phyloP scores from a whole-genome alignment of 495 filamentous ascomycete genomes.

The Eremomyces bilateralis region DNA sequence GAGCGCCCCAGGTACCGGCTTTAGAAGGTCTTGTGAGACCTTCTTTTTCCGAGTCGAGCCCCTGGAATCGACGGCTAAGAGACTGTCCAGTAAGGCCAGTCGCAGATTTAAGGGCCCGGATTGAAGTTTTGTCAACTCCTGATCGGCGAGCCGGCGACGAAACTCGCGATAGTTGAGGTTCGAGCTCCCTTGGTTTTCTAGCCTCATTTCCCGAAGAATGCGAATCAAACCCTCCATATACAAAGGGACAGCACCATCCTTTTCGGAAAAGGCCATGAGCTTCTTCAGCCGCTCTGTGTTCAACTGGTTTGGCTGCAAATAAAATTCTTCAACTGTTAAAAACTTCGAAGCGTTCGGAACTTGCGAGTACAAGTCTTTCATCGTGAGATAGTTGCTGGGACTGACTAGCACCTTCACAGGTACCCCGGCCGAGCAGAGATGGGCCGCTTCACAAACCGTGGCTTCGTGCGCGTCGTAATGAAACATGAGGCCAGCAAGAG shows the following conservation, averaged over 20 bases:
- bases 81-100: not conserved
- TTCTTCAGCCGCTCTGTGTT: slow-evolving; percentile 42
- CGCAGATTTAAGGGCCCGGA: not conserved
- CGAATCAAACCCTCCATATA: slow-evolving; percentile 30
- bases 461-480: slow-evolving; percentile 38
- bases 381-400: slow-evolving; percentile 31
- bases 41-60: not conserved
- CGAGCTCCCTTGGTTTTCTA: no score
- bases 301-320: slow-evolving; percentile 34
- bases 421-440: slow-evolving; percentile 32
- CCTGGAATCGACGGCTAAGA: not conserved
- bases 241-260: slow-evolving; percentile 27
- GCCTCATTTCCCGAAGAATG: not conserved
- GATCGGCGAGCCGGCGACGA: slow-evolving; percentile 38
- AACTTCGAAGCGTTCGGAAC: slow-evolving; percentile 11
- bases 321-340: slow-evolving; percentile 26
- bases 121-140: slow-evolving; percentile 7
- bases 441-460: slow-evolving; percentile 44
- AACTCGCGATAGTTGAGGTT: no score
- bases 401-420: slow-evolving; percentile 41
- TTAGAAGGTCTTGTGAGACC: slow-evolving; percentile 11
- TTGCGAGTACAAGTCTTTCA: slow-evolving; percentile 21
- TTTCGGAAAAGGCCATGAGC: slow-evolving; percentile 39
- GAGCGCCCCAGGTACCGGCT: slow-evolving; percentile 26
- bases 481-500: slow-evolving; percentile 44